Evolutionary conservation across 75 land plant genomes (phyloP).

Genomic region (Adiantum capillusveneris): DNA sequence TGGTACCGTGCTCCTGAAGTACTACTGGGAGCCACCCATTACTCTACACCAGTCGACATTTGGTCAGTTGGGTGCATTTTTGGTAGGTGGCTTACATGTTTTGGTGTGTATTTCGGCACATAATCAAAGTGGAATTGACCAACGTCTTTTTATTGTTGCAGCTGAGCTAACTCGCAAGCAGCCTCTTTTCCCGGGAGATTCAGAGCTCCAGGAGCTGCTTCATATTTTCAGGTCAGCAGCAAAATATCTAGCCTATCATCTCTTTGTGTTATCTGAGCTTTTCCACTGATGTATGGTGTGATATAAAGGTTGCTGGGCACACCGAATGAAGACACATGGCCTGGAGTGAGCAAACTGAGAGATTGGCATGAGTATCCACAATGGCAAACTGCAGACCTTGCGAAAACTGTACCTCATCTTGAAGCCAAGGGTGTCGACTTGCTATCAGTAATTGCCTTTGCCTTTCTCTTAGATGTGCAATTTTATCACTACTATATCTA

Average conservation of each 20-base stretch:
- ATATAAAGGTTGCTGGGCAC: constrained; percentile 75
- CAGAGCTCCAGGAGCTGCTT: constrained; percentile 79
- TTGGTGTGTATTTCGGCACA: background rate
- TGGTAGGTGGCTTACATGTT: constrained; percentile 28
- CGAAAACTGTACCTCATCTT: constrained; percentile 65
- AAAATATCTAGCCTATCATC: constrained; percentile 2
- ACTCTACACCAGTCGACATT: constrained; percentile 75
- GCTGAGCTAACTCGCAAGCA: constrained; percentile 75
- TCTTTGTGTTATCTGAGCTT: background rate
- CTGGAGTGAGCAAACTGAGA: constrained; percentile 67
- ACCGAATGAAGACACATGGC: constrained; percentile 86
- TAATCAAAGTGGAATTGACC: background rate
- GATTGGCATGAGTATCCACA: constrained; percentile 98
- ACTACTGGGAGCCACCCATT: constrained; percentile 63
- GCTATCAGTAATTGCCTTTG: constrained; percentile 42
- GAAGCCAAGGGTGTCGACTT: constrained; percentile 57
- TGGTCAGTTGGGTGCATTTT: constrained; percentile 93
- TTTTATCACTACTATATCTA: background rate
- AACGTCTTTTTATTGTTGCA: constrained; percentile 9
- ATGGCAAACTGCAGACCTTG: constrained; percentile 70
- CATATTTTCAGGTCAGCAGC: constrained; percentile 59
- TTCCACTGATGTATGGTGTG: background rate
- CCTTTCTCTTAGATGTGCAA: background rate
- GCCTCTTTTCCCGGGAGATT: constrained; percentile 74
- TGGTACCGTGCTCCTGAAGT: constrained; percentile 90